Conservation (phyloP, 805 yeast genomes). For the Ogataea methanolica region DNA sequence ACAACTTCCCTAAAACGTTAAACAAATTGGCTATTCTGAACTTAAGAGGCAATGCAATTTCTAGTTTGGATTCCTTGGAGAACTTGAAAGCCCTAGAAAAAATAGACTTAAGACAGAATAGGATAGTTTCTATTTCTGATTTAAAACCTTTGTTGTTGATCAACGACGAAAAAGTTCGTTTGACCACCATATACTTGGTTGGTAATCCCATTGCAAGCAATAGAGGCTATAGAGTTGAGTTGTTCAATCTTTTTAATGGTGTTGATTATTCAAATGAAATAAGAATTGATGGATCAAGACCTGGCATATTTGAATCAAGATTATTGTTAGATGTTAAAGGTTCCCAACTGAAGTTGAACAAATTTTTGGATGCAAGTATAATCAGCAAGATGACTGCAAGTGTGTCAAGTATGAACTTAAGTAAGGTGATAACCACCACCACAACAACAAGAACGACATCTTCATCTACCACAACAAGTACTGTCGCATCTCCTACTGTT, state of each 20-base stretch:
- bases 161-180: conserved; percentile 16
- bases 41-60: conserved; percentile 44
- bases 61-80: conserved; percentile 41
- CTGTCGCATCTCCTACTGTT: not conserved
- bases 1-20: conserved; percentile 35
- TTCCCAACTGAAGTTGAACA: conserved; percentile 40
- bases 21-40: conserved; percentile 42
- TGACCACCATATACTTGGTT: conserved; percentile 26
- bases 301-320: conserved; percentile 58
- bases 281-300: conserved; percentile 55
- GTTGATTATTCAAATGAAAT: conserved; percentile 41
- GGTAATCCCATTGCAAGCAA: conserved; percentile 36
- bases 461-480: not conserved
- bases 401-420: conserved; percentile 32
- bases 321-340: conserved; percentile 46
- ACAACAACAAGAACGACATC: conserved; percentile 14
- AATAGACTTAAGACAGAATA: conserved; percentile 49
- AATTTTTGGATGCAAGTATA: conserved; percentile 33
- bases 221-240: conserved; percentile 46
- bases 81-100: conserved; percentile 40
- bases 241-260: conserved; percentile 54
- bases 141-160: conserved; percentile 37
- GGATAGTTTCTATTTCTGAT: conserved; percentile 32
- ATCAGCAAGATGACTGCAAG: conserved; percentile 34
- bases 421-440: conserved; percentile 21